Evolutionary conservation across 2,329 filamentous ascomycete genomes (phyloP), one percentile per base, ranked within the genome.

Genomic region (Colletotrichum neosansevieriae): DNA sequence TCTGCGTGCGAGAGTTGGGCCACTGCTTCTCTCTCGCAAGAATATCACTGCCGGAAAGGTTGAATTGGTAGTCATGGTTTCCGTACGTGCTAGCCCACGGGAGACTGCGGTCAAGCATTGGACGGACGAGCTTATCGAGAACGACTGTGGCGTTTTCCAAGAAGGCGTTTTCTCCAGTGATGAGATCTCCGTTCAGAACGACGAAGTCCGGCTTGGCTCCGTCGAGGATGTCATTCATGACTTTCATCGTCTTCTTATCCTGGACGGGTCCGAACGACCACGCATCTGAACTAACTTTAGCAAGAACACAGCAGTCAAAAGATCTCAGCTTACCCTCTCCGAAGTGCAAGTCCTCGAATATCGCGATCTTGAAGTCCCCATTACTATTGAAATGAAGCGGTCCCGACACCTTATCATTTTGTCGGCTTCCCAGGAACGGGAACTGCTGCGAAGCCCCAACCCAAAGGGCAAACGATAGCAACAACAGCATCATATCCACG

Each of bases 321-420:
- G 50, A 2, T 34, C 13, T 17, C 2, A 10, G 75, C 79, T 71
- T 77, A 88, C 88, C 85, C 77, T 94, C 91, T 10, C 90, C 91
- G 74, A 91, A 91, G 75, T 94, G 91, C 7, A 93, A 77, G 72
- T 94, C 91, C 32, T 88, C 85, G 69, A 94, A 91, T 12, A 93
- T 83, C 2, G 88, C 79, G 36, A 88, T 79, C 58, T 85, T 83
- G 71, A 88, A 87, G 0, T 79, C 83, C 6, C 83, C 84, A 50
- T 85, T 79, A 1, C 72, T 19, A 9, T 74, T 75, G 71, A 87
- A 85, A 10, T 70, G 74, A 10, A 79, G 72, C 6, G 76, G 75
- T 0, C 36, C 50, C 0, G 49, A 53, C 11, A 38, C 53, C 24
- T n/a, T 65, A 6, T 50, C 49, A 15, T 29, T n/a, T 12, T 63